Evolutionary conservation across 2,329 filamentous ascomycete species (phyloP).

Genomic region (Ophiostoma sp.): DNA sequence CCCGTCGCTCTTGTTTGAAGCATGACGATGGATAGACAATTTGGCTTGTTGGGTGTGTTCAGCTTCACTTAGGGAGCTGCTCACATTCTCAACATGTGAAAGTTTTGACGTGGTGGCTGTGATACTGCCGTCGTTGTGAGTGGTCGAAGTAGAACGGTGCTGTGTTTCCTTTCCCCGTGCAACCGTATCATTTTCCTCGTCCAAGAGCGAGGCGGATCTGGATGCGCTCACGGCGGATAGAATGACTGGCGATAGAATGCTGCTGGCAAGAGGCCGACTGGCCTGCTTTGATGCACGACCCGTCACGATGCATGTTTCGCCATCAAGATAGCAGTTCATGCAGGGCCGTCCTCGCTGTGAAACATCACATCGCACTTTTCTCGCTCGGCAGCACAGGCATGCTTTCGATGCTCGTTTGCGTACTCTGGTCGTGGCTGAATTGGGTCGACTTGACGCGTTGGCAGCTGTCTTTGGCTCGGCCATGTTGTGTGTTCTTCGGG

Average conservation of each 20-base stretch:
- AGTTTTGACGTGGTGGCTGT: too few relatives aligned
- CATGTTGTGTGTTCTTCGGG: neutral
- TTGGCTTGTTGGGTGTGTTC: too few relatives aligned
- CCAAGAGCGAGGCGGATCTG: neutral
- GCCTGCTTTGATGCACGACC: conserved; percentile 23
- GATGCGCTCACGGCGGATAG: neutral
- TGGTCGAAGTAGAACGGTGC: too few relatives aligned
- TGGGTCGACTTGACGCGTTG: neutral
- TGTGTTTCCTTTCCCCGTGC: neutral
- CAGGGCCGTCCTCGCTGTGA: conserved; percentile 48
- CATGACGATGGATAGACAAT: too few relatives aligned
- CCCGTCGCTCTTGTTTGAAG: too few relatives aligned
- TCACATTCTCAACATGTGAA: too few relatives aligned
- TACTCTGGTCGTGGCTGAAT: conserved; percentile 27
- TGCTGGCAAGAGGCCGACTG: neutral
- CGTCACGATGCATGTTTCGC: conserved; percentile 41
- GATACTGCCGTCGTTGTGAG: too few relatives aligned
- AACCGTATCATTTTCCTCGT: too few relatives aligned
- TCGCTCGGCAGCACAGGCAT: conserved; percentile 50
- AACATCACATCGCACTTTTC: conserved; percentile 54
- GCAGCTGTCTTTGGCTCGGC: neutral
- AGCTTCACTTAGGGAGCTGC: too few relatives aligned
- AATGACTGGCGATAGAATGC: neutral
- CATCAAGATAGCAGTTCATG: conserved; percentile 55
- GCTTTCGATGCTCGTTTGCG: conserved; percentile 53